phyloP scores from a whole-genome alignment of 169 alveolate genomes.

The Sarcocystis neurona region DNA sequence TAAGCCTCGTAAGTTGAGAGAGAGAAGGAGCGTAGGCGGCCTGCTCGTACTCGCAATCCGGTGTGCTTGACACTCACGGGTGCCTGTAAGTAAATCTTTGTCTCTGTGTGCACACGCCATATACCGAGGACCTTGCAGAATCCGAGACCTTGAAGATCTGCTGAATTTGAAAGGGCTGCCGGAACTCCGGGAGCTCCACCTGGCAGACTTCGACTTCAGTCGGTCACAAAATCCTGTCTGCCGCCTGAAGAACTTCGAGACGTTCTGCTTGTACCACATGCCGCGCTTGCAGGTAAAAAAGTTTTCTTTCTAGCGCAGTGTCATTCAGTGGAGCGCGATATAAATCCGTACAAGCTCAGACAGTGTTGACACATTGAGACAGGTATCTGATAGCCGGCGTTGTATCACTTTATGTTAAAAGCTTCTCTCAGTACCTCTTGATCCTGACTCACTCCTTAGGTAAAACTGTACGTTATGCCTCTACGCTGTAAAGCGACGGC shows the following conservation, averaged over 20 bases:
- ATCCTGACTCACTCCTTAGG: no score
- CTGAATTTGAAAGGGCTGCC: conserved; percentile 38
- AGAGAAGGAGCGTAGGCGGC: not conserved
- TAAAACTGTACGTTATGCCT: no score
- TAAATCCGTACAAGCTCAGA: no score
- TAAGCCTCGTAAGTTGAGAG: not conserved
- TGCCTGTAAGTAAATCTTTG: not conserved
- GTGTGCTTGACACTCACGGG: not conserved
- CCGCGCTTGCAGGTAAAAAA: conserved; percentile 50
- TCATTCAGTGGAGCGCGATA: no score
- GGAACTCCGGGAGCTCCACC: conserved; percentile 37
- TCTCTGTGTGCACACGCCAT: not conserved
- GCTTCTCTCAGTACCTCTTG: no score
- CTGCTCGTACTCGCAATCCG: not conserved
- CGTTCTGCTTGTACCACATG: conserved; percentile 52
- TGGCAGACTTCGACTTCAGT: conserved; percentile 59
- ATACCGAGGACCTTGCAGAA: conserved; percentile 16
- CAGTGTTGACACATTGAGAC: no score
- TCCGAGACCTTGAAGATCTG: conserved; percentile 49
- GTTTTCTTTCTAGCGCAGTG: no score
- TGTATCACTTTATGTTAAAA: no score
- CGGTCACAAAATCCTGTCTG: conserved; percentile 57
- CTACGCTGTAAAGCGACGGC: no score
- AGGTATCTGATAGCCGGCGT: no score
- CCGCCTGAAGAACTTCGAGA: conserved; percentile 58